Evolutionary conservation across 331 rosid genomes (phyloP).

Genomic region (Spiraea crenata): DNA sequence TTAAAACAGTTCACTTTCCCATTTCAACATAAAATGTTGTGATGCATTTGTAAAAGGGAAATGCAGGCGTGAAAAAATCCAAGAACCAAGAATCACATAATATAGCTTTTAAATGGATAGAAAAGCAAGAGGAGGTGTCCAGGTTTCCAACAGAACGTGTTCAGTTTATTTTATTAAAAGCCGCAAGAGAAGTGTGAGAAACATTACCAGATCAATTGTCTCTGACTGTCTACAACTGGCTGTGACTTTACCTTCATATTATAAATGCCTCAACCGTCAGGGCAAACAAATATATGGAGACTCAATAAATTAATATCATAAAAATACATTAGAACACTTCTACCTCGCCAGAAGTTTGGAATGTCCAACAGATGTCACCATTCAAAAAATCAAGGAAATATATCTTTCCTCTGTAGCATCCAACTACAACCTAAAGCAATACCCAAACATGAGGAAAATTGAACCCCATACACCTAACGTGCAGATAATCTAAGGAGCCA

Average conservation of each 20-base stretch:
- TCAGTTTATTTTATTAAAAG: neutral
- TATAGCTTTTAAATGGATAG: neutral
- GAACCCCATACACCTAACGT: neutral
- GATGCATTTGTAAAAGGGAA: neutral
- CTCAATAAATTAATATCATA: neutral
- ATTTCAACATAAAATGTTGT: neutral
- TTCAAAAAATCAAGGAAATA: constrained; percentile 70
- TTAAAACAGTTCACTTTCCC: neutral
- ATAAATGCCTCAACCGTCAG: constrained; percentile 16
- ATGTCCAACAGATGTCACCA: constrained; percentile 75
- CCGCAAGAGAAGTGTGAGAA: constrained; percentile 15
- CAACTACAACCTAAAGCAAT: constrained; percentile 73
- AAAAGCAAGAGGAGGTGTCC: neutral
- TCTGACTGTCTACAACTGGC: constrained; percentile 60
- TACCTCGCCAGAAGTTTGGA: constrained; percentile 91
- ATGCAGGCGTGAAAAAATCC: neutral
- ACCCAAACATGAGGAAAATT: neutral
- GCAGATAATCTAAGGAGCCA: neutral
- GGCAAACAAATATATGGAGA: constrained; percentile 4
- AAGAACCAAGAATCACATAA: neutral
- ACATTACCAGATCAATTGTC: constrained; percentile 77
- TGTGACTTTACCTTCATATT: constrained; percentile 78
- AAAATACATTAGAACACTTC: constrained; percentile 19
- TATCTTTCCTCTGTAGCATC: constrained; percentile 85
- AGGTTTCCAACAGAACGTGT: too few relatives aligned